Evolutionary conservation across 495 filamentous ascomycete genomes (phyloP), one percentile per base, ranked within the genome.

Genomic region (Glarea lozoyensis): DNA sequence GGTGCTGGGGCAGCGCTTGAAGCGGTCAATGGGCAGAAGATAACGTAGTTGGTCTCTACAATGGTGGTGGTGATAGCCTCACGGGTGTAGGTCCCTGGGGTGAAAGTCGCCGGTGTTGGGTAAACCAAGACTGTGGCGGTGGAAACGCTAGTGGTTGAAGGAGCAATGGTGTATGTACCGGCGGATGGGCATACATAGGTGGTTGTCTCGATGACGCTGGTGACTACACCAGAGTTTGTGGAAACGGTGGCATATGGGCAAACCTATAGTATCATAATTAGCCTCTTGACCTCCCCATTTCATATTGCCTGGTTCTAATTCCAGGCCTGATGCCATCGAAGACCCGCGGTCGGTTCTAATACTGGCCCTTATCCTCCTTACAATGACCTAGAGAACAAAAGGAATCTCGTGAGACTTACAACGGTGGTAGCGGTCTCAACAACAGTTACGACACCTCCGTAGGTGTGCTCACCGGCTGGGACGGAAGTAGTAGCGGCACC

Each of bases 111-210:
- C 33, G 81, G 69, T 39, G 73, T 76, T 10, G 84, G 83, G 65
- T 82, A 76, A 49, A 81, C 75, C 22, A 73, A 73, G 50, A 75
- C 75, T 44, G 64, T 68, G 51, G 60, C 60, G 36, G 69, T 63
- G 23, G 63, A 54, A 39, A 69, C 64, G 36, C 75, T 70, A 44
- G 78, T 82, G 55, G 81, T 83, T 57, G 70, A 72, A 18, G 82
- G 81, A 51, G 74, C 81, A 54, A 90, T 81, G 58, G 80, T 87
- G 71, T 89, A 89, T 43, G 82, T 88, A 61, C 84, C 84, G 58
- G 84, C 69, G 31, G 67, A 67, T 52, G 86, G 82, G 81, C 84
- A 88, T 54, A 81, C 75, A 61, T 82, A 88, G 55, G 81, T 83
- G 53, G 72, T 79, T 63, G 72, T 71, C 57, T 84, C 74, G 56